Evolutionary conservation across 768 basidiomycete species (phyloP), one percentile per base, ranked within the genome.

Genomic region (Leccinum aurantiacum): DNA sequence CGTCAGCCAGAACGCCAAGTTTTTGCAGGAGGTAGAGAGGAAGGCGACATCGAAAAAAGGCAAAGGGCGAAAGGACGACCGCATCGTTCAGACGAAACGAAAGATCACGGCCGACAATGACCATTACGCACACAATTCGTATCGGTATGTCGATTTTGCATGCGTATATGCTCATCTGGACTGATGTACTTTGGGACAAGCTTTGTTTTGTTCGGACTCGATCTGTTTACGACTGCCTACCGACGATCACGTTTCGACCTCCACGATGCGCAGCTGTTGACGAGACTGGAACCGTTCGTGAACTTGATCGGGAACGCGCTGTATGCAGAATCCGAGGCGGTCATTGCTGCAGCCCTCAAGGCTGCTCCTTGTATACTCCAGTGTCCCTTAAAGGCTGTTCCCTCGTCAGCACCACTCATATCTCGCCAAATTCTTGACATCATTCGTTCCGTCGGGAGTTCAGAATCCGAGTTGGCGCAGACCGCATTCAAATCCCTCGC

Each of bases 161-260:
- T 10, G 49, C 49, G 15, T 29, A 17, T 24, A 25, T 44, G 50
- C n/a, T 24, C 7, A 14, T 47, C 25, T 9, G 9, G 6, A 24
- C 65, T 63, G 51, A 57, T 62, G 13, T 9, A 6, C 6, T 35
- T 35, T 25, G 29, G 44, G 50, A 27, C 22, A 62, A 93, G 90
- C 25, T 98, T 98, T 66, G 86, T 97, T 31, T 83, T 86, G 6
- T 93, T 99, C 66, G 97, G 97, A 46, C 79, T 98, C 46, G 95
- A 98, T 56, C 79, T 99, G 4, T 89, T 98, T 69, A 84, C 89
- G 65, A 91, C 93, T 4, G 94, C 93, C 0, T 84, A 92, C 68
- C 86, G 91, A 52, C 85, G 94, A 7, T 89, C 86, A 58, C 88
- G 88, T 19, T 95, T 99, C 67, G 88, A 96, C 69, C 88, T 96